Percentiles rank a stretch among this genome's conserved stretches.
Conservation (phyloP, 345 rosid species). For the Hypericum androsaemum region DNA sequence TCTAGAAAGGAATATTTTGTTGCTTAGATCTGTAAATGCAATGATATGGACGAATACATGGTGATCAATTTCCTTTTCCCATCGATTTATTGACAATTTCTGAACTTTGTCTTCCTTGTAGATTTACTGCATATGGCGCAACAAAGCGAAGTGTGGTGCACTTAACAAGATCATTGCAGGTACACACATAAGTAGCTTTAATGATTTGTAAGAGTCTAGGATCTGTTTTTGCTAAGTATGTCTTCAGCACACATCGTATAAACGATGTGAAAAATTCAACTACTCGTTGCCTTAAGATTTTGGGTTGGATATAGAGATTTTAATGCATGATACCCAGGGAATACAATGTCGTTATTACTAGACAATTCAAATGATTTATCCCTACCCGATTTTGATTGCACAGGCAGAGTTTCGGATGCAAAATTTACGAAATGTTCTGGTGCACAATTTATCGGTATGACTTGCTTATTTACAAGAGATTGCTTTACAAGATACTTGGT, state of each 20-base stretch:
- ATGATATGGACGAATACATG: too few relatives aligned
- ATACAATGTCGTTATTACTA: too few relatives aligned
- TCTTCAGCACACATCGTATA: too few relatives aligned
- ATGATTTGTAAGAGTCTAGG: background rate
- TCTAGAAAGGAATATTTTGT: too few relatives aligned
- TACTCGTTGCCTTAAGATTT: too few relatives aligned
- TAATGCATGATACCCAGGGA: too few relatives aligned
- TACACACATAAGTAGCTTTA: slow-evolving; percentile 15
- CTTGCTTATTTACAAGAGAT: slow-evolving; percentile 6
- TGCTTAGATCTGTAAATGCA: too few relatives aligned
- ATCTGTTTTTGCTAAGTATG: too few relatives aligned
- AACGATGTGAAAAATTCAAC: too few relatives aligned
- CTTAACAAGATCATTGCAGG: slow-evolving; percentile 93
- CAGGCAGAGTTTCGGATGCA: slow-evolving; percentile 99
- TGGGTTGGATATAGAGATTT: too few relatives aligned
- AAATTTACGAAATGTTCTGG: slow-evolving; percentile 72
- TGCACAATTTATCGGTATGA: slow-evolving; percentile 83
- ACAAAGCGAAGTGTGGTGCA: slow-evolving; percentile 96
- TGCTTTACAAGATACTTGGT: too few relatives aligned
- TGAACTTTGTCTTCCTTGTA: slow-evolving; percentile 15
- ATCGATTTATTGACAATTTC: slow-evolving; percentile 3
- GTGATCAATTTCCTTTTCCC: background rate
- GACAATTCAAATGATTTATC: too few relatives aligned
- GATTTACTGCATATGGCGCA: slow-evolving; percentile 98
- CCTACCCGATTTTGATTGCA: background rate